Evolutionary conservation across 106 monocot species (phyloP), one percentile per base, ranked within the genome.

Genomic region (Cymbidium sinense): DNA sequence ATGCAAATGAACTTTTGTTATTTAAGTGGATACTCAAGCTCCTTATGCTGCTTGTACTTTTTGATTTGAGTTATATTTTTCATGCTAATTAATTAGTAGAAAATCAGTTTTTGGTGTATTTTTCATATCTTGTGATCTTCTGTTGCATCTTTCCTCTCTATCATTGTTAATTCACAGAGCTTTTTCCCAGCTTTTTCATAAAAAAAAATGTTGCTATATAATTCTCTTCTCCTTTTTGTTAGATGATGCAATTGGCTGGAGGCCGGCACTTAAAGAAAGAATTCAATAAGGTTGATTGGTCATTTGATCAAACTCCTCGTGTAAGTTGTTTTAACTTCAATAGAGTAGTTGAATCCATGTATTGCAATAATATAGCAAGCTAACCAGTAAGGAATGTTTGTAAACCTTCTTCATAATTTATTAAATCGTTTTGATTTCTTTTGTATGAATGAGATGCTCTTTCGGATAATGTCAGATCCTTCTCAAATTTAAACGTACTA

Each of bases 231-330:
- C 15, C 73, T 64, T 51, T 77, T 75, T 21, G 64, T 50, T 78
- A 91, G 93, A 34, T 91, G 76, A 77, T 89, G 75, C 73, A 76
- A 52, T 50, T 34, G 70, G 77, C 76, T 70, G 78, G 70, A 76
- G 78, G 37, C 78, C 75, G 25, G 83, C 81, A 75, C 30, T 82
- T 70, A 73, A 83, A 83, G 84, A 80, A 90, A 85, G 96, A 96
- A 84, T 85, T 86, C 75, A 89, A 93, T 79, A 25, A 78, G 27
- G 70, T 81, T 77, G 88, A 85, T 15, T 96, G 96, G 96, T 86
- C 85, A 77, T 83, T 87, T 86, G 77, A 79, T 67, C 85, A 82
- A 23, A 91, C 64, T 28, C 96, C 96, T 83, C 83, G 51, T 73
- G 96, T 96, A 83, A 81, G 86, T 61, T 61, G 25, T 61, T 61